Conservation (phyloP, 139 green algal species). For the Micromonas commoda region DNA sequence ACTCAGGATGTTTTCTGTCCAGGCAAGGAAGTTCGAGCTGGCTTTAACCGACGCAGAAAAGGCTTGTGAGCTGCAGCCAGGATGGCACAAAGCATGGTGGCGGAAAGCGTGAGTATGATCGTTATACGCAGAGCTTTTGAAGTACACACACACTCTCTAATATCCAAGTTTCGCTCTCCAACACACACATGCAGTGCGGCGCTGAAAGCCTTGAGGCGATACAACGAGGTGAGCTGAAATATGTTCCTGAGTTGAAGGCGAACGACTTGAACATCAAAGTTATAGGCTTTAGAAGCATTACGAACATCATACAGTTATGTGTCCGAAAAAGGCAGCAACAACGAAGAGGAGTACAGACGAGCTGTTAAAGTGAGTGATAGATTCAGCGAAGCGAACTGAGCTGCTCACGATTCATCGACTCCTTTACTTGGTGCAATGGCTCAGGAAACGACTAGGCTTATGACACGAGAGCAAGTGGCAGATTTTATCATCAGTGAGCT, state of each 20-base stretch:
- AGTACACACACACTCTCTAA: too few species aligned
- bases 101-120: neutral
- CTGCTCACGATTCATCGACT: neutral
- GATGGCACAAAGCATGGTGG: constrained; percentile 3
- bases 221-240: too few species aligned
- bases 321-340: neutral
- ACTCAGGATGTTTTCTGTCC: neutral
- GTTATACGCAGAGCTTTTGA: too few species aligned
- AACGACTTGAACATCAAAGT: too few species aligned
- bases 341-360: neutral
- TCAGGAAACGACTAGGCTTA: neutral
- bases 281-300: constrained; percentile 6
- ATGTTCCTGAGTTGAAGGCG: too few species aligned
- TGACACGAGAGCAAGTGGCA: constrained; percentile 6
- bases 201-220: constrained; percentile 1
- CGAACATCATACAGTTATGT: neutral
- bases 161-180: too few species aligned
- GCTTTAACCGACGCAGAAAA: constrained; percentile 1
- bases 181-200: too few species aligned
- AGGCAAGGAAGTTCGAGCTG: constrained; percentile 2
- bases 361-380: neutral
- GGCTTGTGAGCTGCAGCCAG: neutral
- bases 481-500: neutral
- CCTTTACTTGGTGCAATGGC: neutral
- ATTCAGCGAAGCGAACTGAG: neutral